Evolutionary conservation across 2,329 filamentous ascomycete species (phyloP).

Genomic region (Trichoderma endophyticum): DNA sequence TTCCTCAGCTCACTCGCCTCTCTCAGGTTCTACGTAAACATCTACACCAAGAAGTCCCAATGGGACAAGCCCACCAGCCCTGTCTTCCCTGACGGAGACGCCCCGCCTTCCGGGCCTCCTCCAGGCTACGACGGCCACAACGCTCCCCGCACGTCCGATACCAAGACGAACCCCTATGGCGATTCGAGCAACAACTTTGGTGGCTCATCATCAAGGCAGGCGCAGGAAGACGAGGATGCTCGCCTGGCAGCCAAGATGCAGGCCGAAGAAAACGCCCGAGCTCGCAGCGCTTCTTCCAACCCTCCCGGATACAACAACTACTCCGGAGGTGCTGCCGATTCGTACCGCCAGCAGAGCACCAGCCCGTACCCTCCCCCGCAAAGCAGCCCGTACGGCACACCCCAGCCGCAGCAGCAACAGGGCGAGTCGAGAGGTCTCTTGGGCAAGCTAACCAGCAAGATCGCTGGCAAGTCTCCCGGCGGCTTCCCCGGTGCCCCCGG

Average conservation of each 20-base stretch:
- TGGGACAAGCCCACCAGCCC: conserved; percentile 81
- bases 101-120: conserved; percentile 57
- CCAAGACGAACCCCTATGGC: conserved; percentile 71
- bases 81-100: conserved; percentile 49
- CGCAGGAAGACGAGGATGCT: conserved; percentile 60
- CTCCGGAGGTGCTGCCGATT: conserved; percentile 26
- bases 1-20: neutral
- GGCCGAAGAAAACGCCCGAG: conserved; percentile 73
- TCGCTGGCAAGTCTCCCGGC: conserved; percentile 28
- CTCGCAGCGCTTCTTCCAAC: conserved; percentile 28
- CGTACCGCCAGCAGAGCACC: conserved; percentile 29
- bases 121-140: conserved; percentile 57
- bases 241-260: conserved; percentile 73
- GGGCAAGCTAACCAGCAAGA: conserved; percentile 52
- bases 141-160: conserved; percentile 43
- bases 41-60: conserved; percentile 81
- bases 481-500: conserved; percentile 26
- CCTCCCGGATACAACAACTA: conserved; percentile 31
- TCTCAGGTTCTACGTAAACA: conserved; percentile 85
- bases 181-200: conserved; percentile 36
- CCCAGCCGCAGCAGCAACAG: conserved; percentile 29
- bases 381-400: conserved; percentile 12
- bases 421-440: conserved; percentile 45
- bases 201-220: conserved; percentile 30
- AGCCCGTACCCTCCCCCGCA: conserved; percentile 25